Evolutionary conservation across 1,284 basidiomycete genomes (phyloP).

Genomic region (Ceratobasidium sp.): DNA sequence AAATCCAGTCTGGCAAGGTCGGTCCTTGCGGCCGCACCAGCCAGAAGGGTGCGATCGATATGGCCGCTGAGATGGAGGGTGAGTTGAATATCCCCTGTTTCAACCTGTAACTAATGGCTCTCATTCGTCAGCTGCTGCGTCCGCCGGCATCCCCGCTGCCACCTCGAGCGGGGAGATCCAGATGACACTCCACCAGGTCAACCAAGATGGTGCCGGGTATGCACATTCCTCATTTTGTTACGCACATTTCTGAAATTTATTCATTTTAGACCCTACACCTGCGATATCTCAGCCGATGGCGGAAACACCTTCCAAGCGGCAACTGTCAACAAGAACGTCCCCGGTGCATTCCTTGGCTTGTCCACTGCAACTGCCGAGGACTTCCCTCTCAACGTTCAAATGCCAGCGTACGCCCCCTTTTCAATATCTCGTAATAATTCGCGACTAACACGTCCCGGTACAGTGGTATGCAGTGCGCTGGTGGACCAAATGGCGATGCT

Average conservation of each 20-base stretch:
- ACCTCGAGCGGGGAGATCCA: conserved; percentile 5
- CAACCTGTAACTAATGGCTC: background rate
- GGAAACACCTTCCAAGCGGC: conserved; percentile 50
- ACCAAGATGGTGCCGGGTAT: conserved; percentile 38
- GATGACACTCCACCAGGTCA: conserved; percentile 41
- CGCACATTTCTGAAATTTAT: background rate
- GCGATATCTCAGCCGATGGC: conserved; percentile 47
- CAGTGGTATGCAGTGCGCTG: conserved; percentile 38
- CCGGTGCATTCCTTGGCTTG: conserved; percentile 48
- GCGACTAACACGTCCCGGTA: background rate
- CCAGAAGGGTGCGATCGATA: conserved; percentile 50
- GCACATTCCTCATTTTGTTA: background rate
- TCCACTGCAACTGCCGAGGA: conserved; percentile 50
- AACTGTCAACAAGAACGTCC: conserved; percentile 50
- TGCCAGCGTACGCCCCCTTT: conserved; percentile 48
- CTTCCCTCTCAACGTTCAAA: conserved; percentile 49
- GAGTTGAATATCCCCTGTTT: background rate
- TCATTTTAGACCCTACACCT: conserved; percentile 32
- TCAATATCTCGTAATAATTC: background rate
- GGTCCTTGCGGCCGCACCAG: conserved; percentile 51
- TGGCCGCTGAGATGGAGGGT: conserved; percentile 49
- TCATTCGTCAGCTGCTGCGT: conserved; percentile 9
- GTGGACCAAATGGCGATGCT: conserved; percentile 38
- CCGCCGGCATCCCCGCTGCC: conserved; percentile 18
- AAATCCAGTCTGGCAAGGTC: conserved; percentile 49